Base-by-base conservation (phyloP, 2,329 filamentous ascomycete species). In the Aspergillus transmontanensis region DNA sequence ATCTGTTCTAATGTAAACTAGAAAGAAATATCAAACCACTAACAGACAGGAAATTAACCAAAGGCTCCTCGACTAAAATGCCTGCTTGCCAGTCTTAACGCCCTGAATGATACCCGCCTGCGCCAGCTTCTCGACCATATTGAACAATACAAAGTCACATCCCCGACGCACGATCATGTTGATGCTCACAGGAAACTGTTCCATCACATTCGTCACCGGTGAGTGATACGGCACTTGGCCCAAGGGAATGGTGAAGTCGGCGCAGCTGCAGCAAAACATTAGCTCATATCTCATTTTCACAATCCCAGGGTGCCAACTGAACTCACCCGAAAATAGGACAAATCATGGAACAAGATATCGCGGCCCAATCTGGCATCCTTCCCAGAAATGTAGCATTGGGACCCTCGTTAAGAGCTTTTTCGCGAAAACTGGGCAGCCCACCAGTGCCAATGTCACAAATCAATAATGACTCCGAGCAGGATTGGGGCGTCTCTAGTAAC, bases 381-480 rank as follows among this genome's bases (percentile, higher is more conserved):
- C 39, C 57, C 4, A 67, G 45, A 23, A 60, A 61, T 1, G 57
- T 66, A 1, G 65, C 63, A 54, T 65, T 65, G 6, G 65, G 63
- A 1, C 59, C 26, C 16, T 64, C 39, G 23, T 66, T 64, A 11
- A 66, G 64, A 9, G 23, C 21, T 57, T 16, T 41, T 23, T 66
- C 66, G 12, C 66, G 66, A 34, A 60, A 67, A 26, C 61, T 66
- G 16, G 66, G 64, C 3, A 66, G n/a, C 1, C 66, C 66, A 3
- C 75, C 75, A 7, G 72, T 66, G 16, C 64, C 65, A 19, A 61
- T 59, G 28, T 70, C 64, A 57, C 75, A 76, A 7, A 77, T 36
- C 14, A 76, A 59, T 28, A 76, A 21, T 5, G 68, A 61, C 1
- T 72, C 68, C 6, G 73, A 75, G 66, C 75, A 77, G 9, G 68